Conservation (phyloP, 1,284 basidiomycete species). For the Sutorius eximius region DNA sequence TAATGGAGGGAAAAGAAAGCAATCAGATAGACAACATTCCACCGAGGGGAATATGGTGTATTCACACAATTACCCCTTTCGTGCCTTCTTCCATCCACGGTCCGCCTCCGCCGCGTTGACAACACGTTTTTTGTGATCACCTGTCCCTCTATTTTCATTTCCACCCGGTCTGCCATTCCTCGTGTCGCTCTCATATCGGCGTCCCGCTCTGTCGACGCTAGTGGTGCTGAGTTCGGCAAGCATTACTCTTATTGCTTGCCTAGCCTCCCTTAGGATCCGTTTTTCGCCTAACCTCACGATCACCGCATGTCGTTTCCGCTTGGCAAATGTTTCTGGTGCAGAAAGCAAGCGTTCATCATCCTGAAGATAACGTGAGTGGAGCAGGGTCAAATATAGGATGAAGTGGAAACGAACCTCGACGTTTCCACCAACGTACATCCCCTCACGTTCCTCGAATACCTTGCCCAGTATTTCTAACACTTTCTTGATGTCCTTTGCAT, state of each 20-base stretch:
- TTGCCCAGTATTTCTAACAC: conserved; percentile 47
- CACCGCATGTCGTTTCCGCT: conserved; percentile 62
- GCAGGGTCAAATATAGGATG: neutral
- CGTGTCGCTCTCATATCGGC: neutral
- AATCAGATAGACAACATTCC: neutral
- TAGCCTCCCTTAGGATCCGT: conserved; percentile 52
- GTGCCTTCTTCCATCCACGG: conserved; percentile 21
- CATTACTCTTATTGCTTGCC: conserved; percentile 31
- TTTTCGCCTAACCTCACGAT: conserved; percentile 84
- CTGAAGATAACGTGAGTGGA: conserved; percentile 28
- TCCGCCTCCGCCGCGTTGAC: neutral
- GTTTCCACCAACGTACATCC: conserved; percentile 45
- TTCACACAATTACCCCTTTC: conserved; percentile 11
- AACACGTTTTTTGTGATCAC: conserved; percentile 19
- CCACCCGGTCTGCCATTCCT: neutral
- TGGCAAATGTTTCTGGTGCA: conserved; percentile 30
- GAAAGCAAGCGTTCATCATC: conserved; percentile 54
- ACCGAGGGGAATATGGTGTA: neutral
- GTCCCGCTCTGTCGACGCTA: neutral
- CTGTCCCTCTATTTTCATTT: neutral
- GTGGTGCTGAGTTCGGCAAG: conserved; percentile 7
- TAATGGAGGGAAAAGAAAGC: neutral
- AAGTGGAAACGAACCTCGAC: conserved; percentile 18
- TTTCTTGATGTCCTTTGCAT: conserved; percentile 42
- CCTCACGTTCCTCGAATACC: conserved; percentile 52